Evolutionary conservation across 257 asterid species (phyloP).

Genomic region (Lantana camara): DNA sequence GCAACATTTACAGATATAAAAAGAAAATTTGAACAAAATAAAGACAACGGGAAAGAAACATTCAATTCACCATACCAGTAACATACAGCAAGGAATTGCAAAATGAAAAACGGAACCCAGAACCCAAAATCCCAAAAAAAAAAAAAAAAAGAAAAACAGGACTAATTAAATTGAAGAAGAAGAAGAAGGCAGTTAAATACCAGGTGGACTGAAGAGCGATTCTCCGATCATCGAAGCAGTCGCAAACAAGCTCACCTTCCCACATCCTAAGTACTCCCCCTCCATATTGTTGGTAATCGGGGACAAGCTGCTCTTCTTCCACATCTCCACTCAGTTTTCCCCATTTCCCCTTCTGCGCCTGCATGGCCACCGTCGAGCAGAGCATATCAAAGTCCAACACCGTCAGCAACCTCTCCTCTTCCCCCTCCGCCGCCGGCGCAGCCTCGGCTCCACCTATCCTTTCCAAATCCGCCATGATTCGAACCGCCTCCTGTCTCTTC

Average conservation of each 20-base stretch:
- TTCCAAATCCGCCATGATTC: constrained; percentile 34
- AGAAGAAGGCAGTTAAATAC: constrained; percentile 30
- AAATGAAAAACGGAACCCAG: no score
- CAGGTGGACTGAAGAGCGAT: constrained; percentile 83
- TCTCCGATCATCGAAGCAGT: constrained; percentile 70
- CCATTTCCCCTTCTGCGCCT: constrained; percentile 74
- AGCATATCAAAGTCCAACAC: constrained; percentile 86
- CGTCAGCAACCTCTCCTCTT: constrained; percentile 53
- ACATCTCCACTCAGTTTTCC: constrained; percentile 44
- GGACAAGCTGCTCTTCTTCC: constrained; percentile 35
- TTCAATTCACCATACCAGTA: no score
- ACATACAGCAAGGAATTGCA: no score
- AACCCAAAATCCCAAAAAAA: no score
- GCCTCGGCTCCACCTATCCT: no score
- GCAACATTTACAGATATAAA: no score
- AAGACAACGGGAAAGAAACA: no score
- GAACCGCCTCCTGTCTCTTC: no score
- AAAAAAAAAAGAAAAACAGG: no score
- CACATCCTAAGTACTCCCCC: constrained; percentile 87
- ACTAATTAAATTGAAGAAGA: no score
- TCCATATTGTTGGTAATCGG: no score
- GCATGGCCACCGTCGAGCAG: constrained; percentile 90
- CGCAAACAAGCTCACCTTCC: constrained; percentile 88
- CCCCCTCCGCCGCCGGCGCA: constrained; percentile 37
- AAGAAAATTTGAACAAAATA: no score